Percentiles rank a stretch among this genome's conserved stretches.
Conservation (phyloP, 1,284 basidiomycete genomes). For the Cutaneotrichosporon cavernicola region DNA sequence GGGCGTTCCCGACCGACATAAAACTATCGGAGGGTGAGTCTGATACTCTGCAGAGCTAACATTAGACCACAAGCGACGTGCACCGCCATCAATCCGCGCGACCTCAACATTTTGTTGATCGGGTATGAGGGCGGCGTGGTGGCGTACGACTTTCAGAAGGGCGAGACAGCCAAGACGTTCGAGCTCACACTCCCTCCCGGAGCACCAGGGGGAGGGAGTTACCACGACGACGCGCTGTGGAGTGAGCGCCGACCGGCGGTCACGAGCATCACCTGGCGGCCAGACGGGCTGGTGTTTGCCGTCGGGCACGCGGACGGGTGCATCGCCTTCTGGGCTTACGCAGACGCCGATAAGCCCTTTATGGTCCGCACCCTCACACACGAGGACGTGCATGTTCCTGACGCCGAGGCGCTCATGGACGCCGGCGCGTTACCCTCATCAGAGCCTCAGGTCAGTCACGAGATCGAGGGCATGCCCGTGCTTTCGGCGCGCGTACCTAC, state of each 20-base stretch:
- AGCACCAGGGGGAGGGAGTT: constrained; percentile 73
- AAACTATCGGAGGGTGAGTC: constrained; percentile 54
- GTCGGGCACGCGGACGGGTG: constrained; percentile 74
- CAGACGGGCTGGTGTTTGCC: constrained; percentile 57
- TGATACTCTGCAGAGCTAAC: constrained; percentile 5
- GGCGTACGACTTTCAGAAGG: constrained; percentile 68
- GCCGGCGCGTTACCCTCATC: constrained; percentile 44
- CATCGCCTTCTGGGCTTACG: constrained; percentile 80
- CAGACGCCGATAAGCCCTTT: constrained; percentile 76
- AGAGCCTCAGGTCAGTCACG: constrained; percentile 19
- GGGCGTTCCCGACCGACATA: constrained; percentile 59
- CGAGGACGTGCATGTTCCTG: constrained; percentile 55
- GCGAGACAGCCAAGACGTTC: constrained; percentile 64
- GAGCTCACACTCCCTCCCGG: constrained; percentile 70
- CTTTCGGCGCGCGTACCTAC: constrained; percentile 4
- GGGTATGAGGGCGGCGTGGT: constrained; percentile 78
- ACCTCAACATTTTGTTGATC: constrained; percentile 75
- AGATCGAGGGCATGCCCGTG: constrained; percentile 32
- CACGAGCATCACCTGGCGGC: constrained; percentile 68
- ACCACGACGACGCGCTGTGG: constrained; percentile 60
- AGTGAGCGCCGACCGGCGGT: constrained; percentile 69
- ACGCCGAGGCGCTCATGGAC: constrained; percentile 52
- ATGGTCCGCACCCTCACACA: constrained; percentile 68
- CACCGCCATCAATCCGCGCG: constrained; percentile 70
- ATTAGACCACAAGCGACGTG: constrained; percentile 50